A percentile compares a stretch with the other conserved stretches of the same genome.
These are phyloP conservation scores for Staphylotrichum longicolle DNA, from an alignment of 495 filamentous ascomycete species.

Conservation along the genomic window DNA sequence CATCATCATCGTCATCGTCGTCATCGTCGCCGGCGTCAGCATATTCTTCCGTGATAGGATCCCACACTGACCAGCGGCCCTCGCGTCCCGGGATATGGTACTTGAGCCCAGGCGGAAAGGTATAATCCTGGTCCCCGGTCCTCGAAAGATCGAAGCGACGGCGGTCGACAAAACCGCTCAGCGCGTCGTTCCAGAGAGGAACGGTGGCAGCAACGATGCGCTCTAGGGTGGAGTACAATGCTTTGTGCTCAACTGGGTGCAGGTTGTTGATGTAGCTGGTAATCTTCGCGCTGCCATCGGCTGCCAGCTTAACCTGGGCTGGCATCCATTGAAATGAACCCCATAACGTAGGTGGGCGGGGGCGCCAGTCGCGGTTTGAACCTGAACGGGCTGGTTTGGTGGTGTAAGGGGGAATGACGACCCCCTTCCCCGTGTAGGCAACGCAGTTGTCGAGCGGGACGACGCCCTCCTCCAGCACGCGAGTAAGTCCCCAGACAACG, in stretches of 20 bases:
- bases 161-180: conserved; percentile 20
- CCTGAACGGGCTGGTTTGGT: background rate
- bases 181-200: conserved; percentile 49
- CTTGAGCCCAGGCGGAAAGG: conserved; percentile 19
- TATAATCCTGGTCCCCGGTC: conserved; percentile 16
- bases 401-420: conserved; percentile 18
- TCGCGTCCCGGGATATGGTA: conserved; percentile 21
- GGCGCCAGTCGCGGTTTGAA: background rate
- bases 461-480: conserved; percentile 38
- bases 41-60: conserved; percentile 11
- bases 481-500: conserved; percentile 52
- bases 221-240: conserved; percentile 54
- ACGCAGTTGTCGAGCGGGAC: conserved; percentile 46
- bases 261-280: conserved; percentile 65
- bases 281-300: conserved; percentile 59
- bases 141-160: conserved; percentile 18
- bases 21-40: conserved; percentile 5
- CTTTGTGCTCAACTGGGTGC: conserved; percentile 46
- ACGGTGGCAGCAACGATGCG: conserved; percentile 48
- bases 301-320: conserved; percentile 47
- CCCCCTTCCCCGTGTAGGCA: conserved; percentile 42
- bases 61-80: conserved; percentile 9
- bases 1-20: conserved; percentile 12
- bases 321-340: conserved; percentile 59
- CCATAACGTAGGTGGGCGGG: conserved; percentile 18